Evolutionary conservation across 495 filamentous ascomycete genomes (phyloP), one percentile per base, ranked within the genome.

Genomic region (Trichoderma virens): DNA sequence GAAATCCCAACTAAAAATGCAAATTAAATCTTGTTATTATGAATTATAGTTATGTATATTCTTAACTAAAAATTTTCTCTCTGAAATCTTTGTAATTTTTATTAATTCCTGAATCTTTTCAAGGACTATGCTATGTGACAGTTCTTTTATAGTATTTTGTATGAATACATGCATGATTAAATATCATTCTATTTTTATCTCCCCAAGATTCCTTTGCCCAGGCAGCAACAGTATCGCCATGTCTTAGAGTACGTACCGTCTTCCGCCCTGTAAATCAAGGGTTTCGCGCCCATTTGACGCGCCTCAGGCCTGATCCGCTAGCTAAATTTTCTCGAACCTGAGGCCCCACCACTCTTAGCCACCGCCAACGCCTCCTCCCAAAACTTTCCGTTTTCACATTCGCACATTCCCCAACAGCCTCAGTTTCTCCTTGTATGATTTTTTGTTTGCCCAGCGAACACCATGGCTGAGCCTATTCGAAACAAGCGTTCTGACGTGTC

Each of bases 391-490:
- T 61, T 35, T 35, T 61, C 60, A 61, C 60, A 61, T 61, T 43
- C 38, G 13, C 34, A 31, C 61, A 28, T 28, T 62, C 61, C 61
- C 61, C 61, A 45, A 62, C 60, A n/a, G 51, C 51, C 27, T 56
- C 51, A 56, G 27, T 18, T 28, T 30, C 5, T 56, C 18, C 6
- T 56, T 61, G 31, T 35, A 35, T 61, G 60, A 4, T 41, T 61
- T 61, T 35, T 38, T 41, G 60, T 11, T 38, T 28, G 23, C 51
- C 51, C 51, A 28, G 25, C 34, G 14, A 62, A 25, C 61, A 62
- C 14, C 31, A 96, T 96, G 91, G 91, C 91, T 72, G 91, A 94
- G 73, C 90, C 90, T 69, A 93, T 93, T 79, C 88, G 88, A 73
- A 92, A 92, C 77, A 93, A 93, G 82, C 92, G 90, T 78, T 78